Base-by-base conservation (phyloP, 75 land plant species). In the Ceratopteris richardii region DNA sequence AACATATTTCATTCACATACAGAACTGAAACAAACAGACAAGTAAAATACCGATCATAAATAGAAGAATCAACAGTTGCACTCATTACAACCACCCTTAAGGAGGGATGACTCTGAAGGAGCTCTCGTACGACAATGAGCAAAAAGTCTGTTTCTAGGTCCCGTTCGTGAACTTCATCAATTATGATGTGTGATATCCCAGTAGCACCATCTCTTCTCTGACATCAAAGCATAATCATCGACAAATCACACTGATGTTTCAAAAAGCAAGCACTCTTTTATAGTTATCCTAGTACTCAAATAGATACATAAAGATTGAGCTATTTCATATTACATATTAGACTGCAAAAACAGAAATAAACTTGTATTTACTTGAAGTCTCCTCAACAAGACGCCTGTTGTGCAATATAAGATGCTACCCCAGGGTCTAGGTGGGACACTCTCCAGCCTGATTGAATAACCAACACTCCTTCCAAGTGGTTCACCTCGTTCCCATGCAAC, bases 111-210 rank as follows among this genome's bases (percentile, higher is more conserved):
- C 31, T 58, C 36, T 63, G 31, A 22, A 70, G 51, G 24, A 70
- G 58, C 31, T 69, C 77, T 12, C 73, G 76, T 28, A 73, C 65
- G 51, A 68, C 59, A 26, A 68, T 57, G 17, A 73, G 76, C 54
- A 73, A 62, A 36, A 60, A 62, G 55, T 73, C 76, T 37, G 74
- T 70, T 20, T 60, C 65, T 58, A 73, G 40, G 27, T 70, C 66
- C 29, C 76, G 64, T 31, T 73, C 76, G 55, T 73, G 76, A 26
- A 63, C 76, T 73, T 73, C 76, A 62, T 73, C 76, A 61, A 73
- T 62, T 6, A 74, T 63, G 12, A 74, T 66, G 57, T 74, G 77
- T 0, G 66, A 62, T n/a, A 74, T 76, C 39, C 61, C 73, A 25
- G 46, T 36, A 23, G 63, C 31, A 30, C 69, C 69, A 47, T 67